Percentiles rank a stretch among this genome's conserved stretches.
phyloP scores from a whole-genome alignment of 352 stramenopile genomes.

The Pythium apleroticum region DNA sequence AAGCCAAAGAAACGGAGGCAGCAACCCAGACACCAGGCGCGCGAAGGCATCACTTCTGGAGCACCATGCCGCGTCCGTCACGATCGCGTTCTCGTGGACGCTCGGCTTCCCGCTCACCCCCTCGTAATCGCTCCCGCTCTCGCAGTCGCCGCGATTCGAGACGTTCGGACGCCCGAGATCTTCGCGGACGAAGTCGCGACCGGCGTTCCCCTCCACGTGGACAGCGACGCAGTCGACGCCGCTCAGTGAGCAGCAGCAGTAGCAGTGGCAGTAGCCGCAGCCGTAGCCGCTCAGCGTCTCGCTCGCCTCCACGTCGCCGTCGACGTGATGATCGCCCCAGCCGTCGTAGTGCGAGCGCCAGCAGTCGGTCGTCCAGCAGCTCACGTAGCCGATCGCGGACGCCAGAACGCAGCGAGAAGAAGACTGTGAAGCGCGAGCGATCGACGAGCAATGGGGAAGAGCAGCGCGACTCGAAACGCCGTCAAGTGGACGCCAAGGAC shows the following conservation, averaged over 20 bases:
- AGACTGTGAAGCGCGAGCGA: constrained; percentile 12
- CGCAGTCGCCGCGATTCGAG: constrained; percentile 11
- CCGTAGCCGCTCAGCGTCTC: constrained; percentile 27
- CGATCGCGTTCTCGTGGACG: constrained; percentile 23
- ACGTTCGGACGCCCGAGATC: neutral
- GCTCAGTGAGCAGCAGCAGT: constrained; percentile 15
- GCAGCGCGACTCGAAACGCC: constrained; percentile 7
- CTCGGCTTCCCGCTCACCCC: constrained; percentile 23
- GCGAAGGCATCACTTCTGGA: neutral
- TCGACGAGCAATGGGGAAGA: constrained; percentile 6
- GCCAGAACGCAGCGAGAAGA: constrained; percentile 6
- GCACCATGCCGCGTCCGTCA: constrained; percentile 16
- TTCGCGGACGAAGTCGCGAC: constrained; percentile 3
- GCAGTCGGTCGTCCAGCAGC: constrained; percentile 16
- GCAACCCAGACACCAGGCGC: neutral
- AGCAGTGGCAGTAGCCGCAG: constrained; percentile 20
- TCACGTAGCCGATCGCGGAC: constrained; percentile 16
- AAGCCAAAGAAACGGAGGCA: constrained; percentile 4
- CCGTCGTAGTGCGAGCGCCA: constrained; percentile 9
- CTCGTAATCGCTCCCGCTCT: constrained; percentile 18
- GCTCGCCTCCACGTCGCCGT: constrained; percentile 13
- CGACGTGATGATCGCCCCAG: constrained; percentile 1
- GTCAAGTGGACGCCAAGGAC: constrained; percentile 7
- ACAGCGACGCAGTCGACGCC: constrained; percentile 11
- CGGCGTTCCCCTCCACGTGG: constrained; percentile 4